phyloP scores from a whole-genome alignment of 1,139 yeast species.

The Taiozyma sp. region DNA sequence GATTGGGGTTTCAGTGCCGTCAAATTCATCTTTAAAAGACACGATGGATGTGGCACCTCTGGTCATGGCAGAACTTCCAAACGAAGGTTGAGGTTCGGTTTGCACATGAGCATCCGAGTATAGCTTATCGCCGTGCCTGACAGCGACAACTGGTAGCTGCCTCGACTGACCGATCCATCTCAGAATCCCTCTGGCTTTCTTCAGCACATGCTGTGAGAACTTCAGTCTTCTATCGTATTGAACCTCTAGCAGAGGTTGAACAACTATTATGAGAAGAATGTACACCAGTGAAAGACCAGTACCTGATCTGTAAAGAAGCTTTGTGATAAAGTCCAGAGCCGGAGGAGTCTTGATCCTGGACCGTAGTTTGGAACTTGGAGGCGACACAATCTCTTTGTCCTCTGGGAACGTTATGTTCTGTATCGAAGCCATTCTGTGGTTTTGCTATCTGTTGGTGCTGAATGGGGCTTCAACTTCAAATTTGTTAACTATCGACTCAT shows the following conservation, averaged over 20 bases:
- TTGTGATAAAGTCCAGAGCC: conserved; percentile 19
- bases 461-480: background rate
- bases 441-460: background rate
- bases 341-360: conserved; percentile 12
- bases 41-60: conserved; percentile 4
- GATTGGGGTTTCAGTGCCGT: conserved; percentile 2
- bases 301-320: conserved; percentile 27
- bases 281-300: conserved; percentile 24
- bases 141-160: conserved; percentile 30
- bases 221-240: conserved; percentile 27
- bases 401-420: conserved; percentile 18
- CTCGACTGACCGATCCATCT: conserved; percentile 16
- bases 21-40: conserved; percentile 6
- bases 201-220: conserved; percentile 17
- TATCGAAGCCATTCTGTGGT: background rate
- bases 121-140: conserved; percentile 35
- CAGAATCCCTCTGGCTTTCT: conserved; percentile 22
- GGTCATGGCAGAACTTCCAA: background rate
- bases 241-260: conserved; percentile 27
- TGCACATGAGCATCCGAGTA: conserved; percentile 37
- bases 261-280: conserved; percentile 17
- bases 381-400: conserved; percentile 3
- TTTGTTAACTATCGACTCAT: background rate
- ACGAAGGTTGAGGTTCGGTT: conserved; percentile 19
- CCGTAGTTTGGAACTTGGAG: conserved; percentile 4